Percentiles rank a stretch among this genome's conserved stretches.
Evolutionary conservation across 2,329 filamentous ascomycete genomes (phyloP).

Genomic region (Fusarium begoniae): DNA sequence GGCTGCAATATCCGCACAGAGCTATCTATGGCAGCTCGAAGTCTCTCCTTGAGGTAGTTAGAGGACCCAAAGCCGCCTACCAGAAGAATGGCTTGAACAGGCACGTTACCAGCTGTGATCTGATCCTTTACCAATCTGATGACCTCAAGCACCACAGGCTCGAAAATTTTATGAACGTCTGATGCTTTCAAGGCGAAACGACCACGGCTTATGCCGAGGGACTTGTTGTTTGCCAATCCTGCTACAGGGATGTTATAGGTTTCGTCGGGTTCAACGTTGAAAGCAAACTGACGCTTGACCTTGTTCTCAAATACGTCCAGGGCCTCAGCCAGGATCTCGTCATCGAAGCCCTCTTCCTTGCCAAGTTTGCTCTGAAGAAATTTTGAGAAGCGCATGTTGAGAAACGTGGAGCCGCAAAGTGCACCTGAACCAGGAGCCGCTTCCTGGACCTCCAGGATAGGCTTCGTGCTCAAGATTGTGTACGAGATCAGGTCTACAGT

Average conservation of each 20-base stretch:
- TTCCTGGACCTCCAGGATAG: conserved; percentile 56
- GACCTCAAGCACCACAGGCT: conserved; percentile 55
- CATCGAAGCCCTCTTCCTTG: conserved; percentile 51
- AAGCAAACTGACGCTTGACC: conserved; percentile 50
- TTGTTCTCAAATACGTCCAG: conserved; percentile 55
- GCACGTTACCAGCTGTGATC: conserved; percentile 49
- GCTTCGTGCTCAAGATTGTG: conserved; percentile 54
- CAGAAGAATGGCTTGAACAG: conserved; percentile 54
- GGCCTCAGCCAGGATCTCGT: conserved; percentile 51
- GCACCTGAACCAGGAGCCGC: conserved; percentile 56
- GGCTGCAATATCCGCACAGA: conserved; percentile 56
- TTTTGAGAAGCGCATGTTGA: conserved; percentile 56
- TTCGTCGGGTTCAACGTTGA: conserved; percentile 44
- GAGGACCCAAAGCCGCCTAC: conserved; percentile 59
- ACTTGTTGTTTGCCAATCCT: conserved; percentile 52
- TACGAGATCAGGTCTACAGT: conserved; percentile 63
- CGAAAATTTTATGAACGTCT: conserved; percentile 54
- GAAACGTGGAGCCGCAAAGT: conserved; percentile 57
- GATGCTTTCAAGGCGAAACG: conserved; percentile 50
- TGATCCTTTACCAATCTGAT: conserved; percentile 55
- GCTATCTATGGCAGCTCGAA: conserved; percentile 48
- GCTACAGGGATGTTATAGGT: conserved; percentile 52
- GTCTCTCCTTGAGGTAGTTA: conserved; percentile 54
- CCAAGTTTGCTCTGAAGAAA: conserved; percentile 53
- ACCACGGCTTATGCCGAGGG: conserved; percentile 50